These are phyloP conservation scores for Trypanosoma melophagium DNA, from an alignment of 208 protist genomes.

Conservation along the genomic window DNA sequence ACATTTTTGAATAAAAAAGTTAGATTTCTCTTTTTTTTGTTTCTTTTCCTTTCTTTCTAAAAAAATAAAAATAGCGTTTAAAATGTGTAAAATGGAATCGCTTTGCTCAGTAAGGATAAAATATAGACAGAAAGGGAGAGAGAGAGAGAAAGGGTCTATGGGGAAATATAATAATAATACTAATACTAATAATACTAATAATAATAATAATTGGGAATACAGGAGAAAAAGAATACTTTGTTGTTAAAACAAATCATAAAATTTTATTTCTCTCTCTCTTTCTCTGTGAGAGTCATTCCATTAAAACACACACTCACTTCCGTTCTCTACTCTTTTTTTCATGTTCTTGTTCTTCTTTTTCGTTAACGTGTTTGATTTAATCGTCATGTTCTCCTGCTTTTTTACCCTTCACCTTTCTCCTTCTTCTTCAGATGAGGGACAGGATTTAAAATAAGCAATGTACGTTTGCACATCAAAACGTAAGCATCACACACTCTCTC, in stretches of 20 bases:
- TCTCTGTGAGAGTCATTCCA: too few species aligned
- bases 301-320: too few species aligned
- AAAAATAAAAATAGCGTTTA: conserved; percentile 11
- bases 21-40: neutral
- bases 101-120: too few species aligned
- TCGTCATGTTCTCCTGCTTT: neutral
- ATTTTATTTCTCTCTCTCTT: neutral
- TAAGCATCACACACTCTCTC: too few species aligned
- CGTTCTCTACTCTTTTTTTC: too few species aligned
- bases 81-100: neutral
- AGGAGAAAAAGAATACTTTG: too few species aligned
- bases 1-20: too few species aligned
- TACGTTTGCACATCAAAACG: neutral
- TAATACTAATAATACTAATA: conserved; percentile 12
- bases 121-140: too few species aligned
- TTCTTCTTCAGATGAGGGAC: conserved; percentile 6
- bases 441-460: conserved; percentile 9
- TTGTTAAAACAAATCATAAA: neutral
- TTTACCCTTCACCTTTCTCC: neutral
- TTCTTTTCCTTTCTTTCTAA: conserved; percentile 1
- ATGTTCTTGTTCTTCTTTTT: too few species aligned
- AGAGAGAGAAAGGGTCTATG: too few species aligned
- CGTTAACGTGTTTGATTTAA: too few species aligned
- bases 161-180: conserved; percentile 2
- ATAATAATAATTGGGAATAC: neutral